Evolutionary conservation across 2,329 filamentous ascomycete species (phyloP), one percentile per base, ranked within the genome.

Genomic region (Ophiocordyceps sinensis): DNA sequence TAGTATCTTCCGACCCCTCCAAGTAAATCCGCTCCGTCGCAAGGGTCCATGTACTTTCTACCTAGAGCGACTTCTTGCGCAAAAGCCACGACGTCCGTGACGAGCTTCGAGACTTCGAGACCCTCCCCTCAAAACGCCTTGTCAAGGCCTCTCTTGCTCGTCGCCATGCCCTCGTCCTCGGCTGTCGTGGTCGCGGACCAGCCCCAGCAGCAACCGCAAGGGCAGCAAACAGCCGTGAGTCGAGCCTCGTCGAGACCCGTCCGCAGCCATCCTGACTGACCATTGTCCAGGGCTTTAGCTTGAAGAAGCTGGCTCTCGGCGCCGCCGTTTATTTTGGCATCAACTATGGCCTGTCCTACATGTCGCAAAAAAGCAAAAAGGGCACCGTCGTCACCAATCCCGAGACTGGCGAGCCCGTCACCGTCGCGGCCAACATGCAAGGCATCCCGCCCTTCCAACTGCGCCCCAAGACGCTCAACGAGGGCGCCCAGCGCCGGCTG

Each of bases 381-480:
- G 67, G 64, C 39, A 65, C 70, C 40, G 61, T 66, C 28, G 63
- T 66, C 17, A 66, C 66, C 50, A 66, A 73, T 44, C 66, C 73
- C 42, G 49, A 51, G 21, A 60, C 63, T 17, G 76, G 75, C 43
- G 66, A 72, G 37, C 50, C 64, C 14, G 63, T 78, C 47, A 65
- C 66, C 45, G 68, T 77, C 19, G 66, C 73, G 36, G 63, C 65
- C 41, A 75, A 73, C 51, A 66, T 65, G 28, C 71, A 64, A 39
- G 64, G 64, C 17, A 77, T 85, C 41, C 79, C 81, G 26, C 62
- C 77, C 15, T 87, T 78, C 56, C 66, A 70, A 41, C 66, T 79
- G 45, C 75, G 82, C 40, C 79, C 82, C n/a, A 60, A 67, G 45
- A 57, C 61, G 44, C 64, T 79, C 54, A 59, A 78, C 62, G 68